Evolutionary conservation across 1,284 basidiomycete species (phyloP).

Genomic region (Melanopsichium pennsylvanicum): DNA sequence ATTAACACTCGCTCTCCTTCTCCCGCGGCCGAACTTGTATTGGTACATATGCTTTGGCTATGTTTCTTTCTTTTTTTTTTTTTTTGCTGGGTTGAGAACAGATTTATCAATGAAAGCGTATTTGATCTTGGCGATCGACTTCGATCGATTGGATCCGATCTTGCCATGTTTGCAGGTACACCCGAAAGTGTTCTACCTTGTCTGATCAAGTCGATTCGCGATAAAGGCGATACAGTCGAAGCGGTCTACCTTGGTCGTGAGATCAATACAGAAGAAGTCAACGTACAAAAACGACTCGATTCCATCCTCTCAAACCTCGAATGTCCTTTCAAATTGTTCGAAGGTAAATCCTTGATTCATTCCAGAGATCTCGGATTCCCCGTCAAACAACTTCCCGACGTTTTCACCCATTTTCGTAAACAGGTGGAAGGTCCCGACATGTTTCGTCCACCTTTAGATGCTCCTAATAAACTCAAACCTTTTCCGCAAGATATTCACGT

Average conservation of each 20-base stretch:
- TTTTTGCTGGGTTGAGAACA: not conserved
- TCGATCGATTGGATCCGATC: conserved; percentile 35
- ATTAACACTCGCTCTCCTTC: too few relatives aligned
- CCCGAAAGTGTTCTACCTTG: conserved; percentile 54
- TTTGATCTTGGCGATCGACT: conserved; percentile 48
- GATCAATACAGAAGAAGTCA: conserved; percentile 60
- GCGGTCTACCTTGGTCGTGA: conserved; percentile 69
- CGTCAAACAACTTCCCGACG: conserved; percentile 53
- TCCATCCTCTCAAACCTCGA: conserved; percentile 2
- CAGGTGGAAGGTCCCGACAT: conserved; percentile 51
- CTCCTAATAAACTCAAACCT: conserved; percentile 47
- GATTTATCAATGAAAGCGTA: conserved; percentile 51
- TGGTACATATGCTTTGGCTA: too few relatives aligned
- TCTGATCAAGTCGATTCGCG: conserved; percentile 66
- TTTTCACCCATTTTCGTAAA: conserved; percentile 60
- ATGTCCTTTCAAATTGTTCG: conserved; percentile 17
- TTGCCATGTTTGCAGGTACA: conserved; percentile 53
- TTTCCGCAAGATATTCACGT: conserved; percentile 28
- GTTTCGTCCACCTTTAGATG: conserved; percentile 33
- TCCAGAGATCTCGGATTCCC: conserved; percentile 42
- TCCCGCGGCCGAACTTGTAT: too few relatives aligned
- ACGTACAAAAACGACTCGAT: conserved; percentile 38
- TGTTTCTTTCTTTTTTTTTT: not conserved
- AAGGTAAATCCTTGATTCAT: conserved; percentile 43
- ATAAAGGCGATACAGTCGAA: conserved; percentile 66